Conservation (phyloP, 495 filamentous ascomycete species). For the Xylaria cubensis region DNA sequence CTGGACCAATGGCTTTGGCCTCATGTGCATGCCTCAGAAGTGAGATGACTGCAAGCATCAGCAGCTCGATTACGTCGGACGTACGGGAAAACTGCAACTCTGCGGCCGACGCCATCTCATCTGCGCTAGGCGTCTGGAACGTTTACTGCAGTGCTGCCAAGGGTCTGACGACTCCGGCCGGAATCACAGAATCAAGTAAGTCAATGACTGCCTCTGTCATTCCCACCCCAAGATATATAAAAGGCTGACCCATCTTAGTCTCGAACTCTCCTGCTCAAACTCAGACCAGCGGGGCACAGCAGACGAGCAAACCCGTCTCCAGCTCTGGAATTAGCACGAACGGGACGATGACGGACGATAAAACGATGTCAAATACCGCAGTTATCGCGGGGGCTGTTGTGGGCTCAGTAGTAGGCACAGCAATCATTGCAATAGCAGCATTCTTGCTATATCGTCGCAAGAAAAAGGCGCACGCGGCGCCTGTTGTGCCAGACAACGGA, state of each 20-base stretch:
- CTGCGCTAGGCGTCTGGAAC: slow-evolving; percentile 51
- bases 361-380: slow-evolving; percentile 29
- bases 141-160: slow-evolving; percentile 57
- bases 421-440: slow-evolving; percentile 39
- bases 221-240: slow-evolving; percentile 23
- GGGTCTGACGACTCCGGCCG: slow-evolving; percentile 43
- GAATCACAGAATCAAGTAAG: slow-evolving; percentile 48
- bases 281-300: slow-evolving; percentile 27
- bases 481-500: slow-evolving; percentile 28
- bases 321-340: slow-evolving; percentile 18
- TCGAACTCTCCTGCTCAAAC: slow-evolving; percentile 34
- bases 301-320: slow-evolving; percentile 25
- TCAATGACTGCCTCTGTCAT: neutral
- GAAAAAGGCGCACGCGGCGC: slow-evolving; percentile 21
- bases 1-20: slow-evolving; percentile 51
- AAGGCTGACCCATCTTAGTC: slow-evolving; percentile 25
- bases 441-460: slow-evolving; percentile 44
- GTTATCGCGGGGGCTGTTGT: slow-evolving; percentile 48
- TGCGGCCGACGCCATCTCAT: slow-evolving; percentile 53
- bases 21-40: slow-evolving; percentile 58
- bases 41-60: slow-evolving; percentile 46
- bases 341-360: slow-evolving; percentile 5
- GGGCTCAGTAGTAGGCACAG: slow-evolving; percentile 44
- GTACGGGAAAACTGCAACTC: slow-evolving; percentile 52
- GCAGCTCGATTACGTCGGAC: slow-evolving; percentile 44